Base-by-base conservation (phyloP, 169 alveolate species). In the Plasmodium gaboni region DNA sequence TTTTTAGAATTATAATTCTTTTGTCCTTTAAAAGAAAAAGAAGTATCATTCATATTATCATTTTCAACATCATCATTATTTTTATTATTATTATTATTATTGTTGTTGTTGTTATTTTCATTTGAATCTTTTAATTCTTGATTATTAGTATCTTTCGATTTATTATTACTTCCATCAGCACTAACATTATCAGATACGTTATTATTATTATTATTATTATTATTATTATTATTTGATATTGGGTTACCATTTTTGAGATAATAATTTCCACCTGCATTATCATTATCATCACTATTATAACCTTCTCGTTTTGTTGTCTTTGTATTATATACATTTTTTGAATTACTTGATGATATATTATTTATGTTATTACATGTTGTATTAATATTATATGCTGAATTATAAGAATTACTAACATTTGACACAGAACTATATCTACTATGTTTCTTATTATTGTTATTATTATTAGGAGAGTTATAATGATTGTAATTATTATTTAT, bases 291-390 rank as follows among this genome's bases (percentile, higher is more conserved):
- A 28, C 70, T 74, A 24, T 67, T 59, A 61, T 74, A 48, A 12
- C 15, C 24, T 60, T 74, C 88, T n/a, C 44, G 88, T 10, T 74
- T 74, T 1, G 26, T 32, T 7, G 50, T 51, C 26, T 78, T 64
- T 10, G 28, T 57, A 78, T 60, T 65, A 24, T 78, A 78, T 15
- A 51, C 2, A 78, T 48, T 67, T 17, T 78, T 78, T 13, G 78
- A 12, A 46, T 32, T 46, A 65, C 22, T 67, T 5, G 46, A 38
- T 13, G 63, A 51, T 22, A 28, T 65, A 42, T 53, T 69, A 50
- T 70, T 70, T 26, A 70, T 19, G n/a, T 42, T 63, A 71, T 46
- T 71, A 5, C 46, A 9, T 38, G 46, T 38, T 3, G 26, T 32
- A 48, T 53, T 86, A 15, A 10, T 13, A 59, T 73, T 73, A 3